Evolutionary conservation across 495 filamentous ascomycete genomes (phyloP), one percentile per base, ranked within the genome.

Genomic region (Copromyces sp.): DNA sequence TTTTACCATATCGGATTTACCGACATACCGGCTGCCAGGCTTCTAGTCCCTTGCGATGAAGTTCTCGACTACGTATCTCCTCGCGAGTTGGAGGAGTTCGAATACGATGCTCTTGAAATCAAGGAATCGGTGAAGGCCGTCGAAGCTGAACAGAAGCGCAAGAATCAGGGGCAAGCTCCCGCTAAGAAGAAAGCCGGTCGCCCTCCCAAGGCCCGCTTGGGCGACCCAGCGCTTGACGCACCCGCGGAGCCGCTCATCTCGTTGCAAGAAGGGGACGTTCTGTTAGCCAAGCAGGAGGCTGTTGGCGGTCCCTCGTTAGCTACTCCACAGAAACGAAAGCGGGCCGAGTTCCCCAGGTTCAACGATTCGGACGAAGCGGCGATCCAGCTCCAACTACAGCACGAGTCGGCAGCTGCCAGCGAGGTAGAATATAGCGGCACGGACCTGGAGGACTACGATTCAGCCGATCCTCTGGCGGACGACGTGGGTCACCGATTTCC

Each of bases 31-130:
- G 78, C 76, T 1, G 83, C 80, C 16, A 80, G 80, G 45, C 69
- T 80, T n/a, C 17, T 80, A 20, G 37, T 86, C 11, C 79, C 82
- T 0, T 81, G 80, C 73, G 73, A 81, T 39, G 73, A 83, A 68
- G 77, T 81, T 12, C 75, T 82, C 32, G 81, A 86, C 2, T 86
- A 86, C 70, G 81, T 86, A 69, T 84, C 84, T 3, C 83, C 83
- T 4, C 76, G 81, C 5, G 76, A 79, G 68, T 65, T 85, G 16
- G 84, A 86, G 71, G 80, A 84, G 7, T 86, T 81, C 77, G 84
- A 86, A 65, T 82, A 80, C 71, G 68, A 73, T 8, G 70, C 76
- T 3, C 70, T 73, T 20, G 77, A 84, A 20, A 73, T 77, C 42
- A 77, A 75, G 45, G 78, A 81, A 59, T 71, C 81, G 42, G 78